Evolutionary conservation across 352 stramenopile genomes (phyloP), one percentile per base, ranked within the genome.

Genomic region (Phytopythium mirpurense): DNA sequence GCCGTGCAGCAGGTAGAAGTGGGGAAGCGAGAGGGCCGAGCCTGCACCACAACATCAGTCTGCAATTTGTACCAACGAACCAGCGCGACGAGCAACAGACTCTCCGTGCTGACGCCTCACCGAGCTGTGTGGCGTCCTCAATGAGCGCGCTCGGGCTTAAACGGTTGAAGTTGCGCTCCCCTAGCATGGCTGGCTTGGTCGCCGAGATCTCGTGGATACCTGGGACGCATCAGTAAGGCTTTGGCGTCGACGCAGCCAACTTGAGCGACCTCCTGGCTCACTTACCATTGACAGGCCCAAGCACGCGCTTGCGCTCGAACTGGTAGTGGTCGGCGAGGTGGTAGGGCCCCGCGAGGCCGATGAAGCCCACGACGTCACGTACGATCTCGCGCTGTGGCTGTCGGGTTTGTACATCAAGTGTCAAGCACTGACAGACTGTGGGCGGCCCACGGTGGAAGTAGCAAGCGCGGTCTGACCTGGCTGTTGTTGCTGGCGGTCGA

Each of bases 301-400:
- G 62, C 5, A 59, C 51, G 29, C 81, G 81, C 38, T 82, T 59
- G 45, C 65, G 76, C 52, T 89, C 81, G 51, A 85, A 90, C 12
- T 62, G 46, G 54, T 88, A 88, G 57, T 92, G 81, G 29, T 92
- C 81, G 5, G 62, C 65, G 44, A 92, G 87, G 56, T 92, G 76
- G 54, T 86, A 92, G 19, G 77, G 76, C 12, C 65, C 76, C 6
- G 74, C 63, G 24, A 89, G 66, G 10, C 78, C 76, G 23, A 90
- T 75, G 54, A 90, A 88, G 36, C 69, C 72, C 24, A 56, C 56
- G 23, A 88, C 67, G 31, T 67, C 60, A 12, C 55, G 50, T 21
- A 27, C 62, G 9, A 76, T 54, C 46, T 78, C 68, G 41, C 61
- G 65, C 34, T 52, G 47, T 54, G 5, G 29, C 29, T 32, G n/a